Evolutionary conservation across 257 asterid species (phyloP).

Genomic region (Nicotiana sylvestris): DNA sequence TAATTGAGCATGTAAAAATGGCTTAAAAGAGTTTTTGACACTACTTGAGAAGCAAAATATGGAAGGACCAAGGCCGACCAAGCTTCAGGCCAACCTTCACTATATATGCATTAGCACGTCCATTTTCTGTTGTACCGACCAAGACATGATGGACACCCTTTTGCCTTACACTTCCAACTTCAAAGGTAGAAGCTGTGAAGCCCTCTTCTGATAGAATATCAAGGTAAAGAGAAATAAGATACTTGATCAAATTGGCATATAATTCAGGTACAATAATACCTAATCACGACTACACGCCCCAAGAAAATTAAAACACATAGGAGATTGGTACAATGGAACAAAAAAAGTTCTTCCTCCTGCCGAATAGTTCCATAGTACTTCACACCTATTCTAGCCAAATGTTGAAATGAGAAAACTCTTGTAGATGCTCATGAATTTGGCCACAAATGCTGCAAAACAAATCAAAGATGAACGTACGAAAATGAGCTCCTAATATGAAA

Average conservation of each 20-base stretch:
- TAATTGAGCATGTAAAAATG: no score
- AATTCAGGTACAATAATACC: background rate
- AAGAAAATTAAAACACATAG: background rate
- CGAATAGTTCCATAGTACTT: background rate
- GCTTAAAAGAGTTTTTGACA: no score
- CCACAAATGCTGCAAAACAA: conserved; percentile 82
- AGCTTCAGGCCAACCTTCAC: no score
- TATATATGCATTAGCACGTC: background rate
- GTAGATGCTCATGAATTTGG: conserved; percentile 98
- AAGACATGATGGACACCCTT: background rate
- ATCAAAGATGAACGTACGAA: conserved; percentile 9
- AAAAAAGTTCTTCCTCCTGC: background rate
- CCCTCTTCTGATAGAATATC: background rate
- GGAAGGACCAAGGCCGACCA: no score
- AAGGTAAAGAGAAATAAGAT: background rate
- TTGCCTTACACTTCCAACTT: background rate
- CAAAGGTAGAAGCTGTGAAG: background rate
- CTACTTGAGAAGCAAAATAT: no score
- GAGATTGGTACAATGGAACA: background rate
- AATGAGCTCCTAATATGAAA: background rate
- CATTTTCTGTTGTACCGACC: background rate
- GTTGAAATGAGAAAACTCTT: conserved; percentile 88
- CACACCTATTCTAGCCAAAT: conserved; percentile 52
- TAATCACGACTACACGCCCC: background rate
- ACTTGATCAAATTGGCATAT: background rate